Evolutionary conservation across 2,329 filamentous ascomycete genomes (phyloP), one percentile per base, ranked within the genome.

Genomic region (Cladosporium halotolerans): DNA sequence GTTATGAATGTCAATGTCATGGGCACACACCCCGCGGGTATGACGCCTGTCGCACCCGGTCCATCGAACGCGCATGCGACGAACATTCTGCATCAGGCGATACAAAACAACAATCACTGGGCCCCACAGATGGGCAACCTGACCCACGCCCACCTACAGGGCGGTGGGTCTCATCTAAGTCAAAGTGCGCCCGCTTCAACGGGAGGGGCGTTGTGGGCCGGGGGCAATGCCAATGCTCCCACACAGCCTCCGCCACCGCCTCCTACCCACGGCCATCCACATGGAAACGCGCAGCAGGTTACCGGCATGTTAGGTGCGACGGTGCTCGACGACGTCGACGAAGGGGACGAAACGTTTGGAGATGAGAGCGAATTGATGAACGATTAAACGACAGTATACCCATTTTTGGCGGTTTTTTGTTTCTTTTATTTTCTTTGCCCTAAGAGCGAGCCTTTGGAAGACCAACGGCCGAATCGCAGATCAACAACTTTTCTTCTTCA

Each of bases 361-460:
- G 72, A 75, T 41, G 72, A 68, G 19, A 75, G 73, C 56, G 73
- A 76, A 62, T 67, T 74, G 54, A 66, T 74, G 66, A 70, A 60
- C 31, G 48, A 51, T 38, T 51, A 31, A 51, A 16, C 9, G 39
- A 41, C n/a, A 11, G 34, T 36, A 28, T 36, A 36, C n/a, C 10
- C 10, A 36, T 9, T 36, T 36, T 11, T 36, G 34, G 34, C 10
- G 34, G 10, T 36, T 36, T 36, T 34, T 36, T 36, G 23, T 28
- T 28, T 28, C 23, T 28, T 28, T 28, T 28, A 28, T 7, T 28
- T 28, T 28, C 23, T 28, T 28, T 28, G 23, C 23, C 23, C 23
- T 28, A 28, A 7, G 23, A 28, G 23, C 23, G 23, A 28, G 23
- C 23, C 23, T 28, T 28, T 28, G 23, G 23, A 28, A 28, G 23